A percentile compares a stretch with the other conserved stretches of the same genome.
These are phyloP conservation scores for Nemania bipapillata DNA, from an alignment of 2,329 filamentous ascomycete genomes.

Conservation along the genomic window DNA sequence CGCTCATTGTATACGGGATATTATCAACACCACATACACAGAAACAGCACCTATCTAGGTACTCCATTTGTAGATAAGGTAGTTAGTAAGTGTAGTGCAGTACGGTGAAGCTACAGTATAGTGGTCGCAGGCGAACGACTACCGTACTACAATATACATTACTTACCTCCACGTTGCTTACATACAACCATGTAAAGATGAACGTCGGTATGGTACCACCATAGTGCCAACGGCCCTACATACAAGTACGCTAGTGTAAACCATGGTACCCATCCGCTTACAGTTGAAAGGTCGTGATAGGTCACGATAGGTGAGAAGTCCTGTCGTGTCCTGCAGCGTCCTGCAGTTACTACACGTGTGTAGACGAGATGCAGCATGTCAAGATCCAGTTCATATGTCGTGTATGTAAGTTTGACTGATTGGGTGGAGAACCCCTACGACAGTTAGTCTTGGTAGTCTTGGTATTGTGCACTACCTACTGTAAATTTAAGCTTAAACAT, in stretches of 20 bases:
- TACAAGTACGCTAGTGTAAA: neutral
- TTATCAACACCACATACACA: too few relatives aligned
- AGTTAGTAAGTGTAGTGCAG: neutral
- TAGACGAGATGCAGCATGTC: conserved; percentile 1
- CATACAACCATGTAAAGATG: too few relatives aligned
- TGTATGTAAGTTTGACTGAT: conserved; percentile 28
- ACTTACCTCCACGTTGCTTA: too few relatives aligned
- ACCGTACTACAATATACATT: too few relatives aligned
- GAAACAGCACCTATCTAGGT: too few relatives aligned
- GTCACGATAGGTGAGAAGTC: conserved; percentile 2
- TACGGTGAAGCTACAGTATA: too few relatives aligned
- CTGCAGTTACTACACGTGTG: conserved; percentile 15
- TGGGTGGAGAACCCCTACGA: conserved; percentile 6
- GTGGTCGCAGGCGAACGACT: too few relatives aligned
- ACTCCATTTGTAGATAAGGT: too few relatives aligned
- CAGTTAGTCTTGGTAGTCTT: too few relatives aligned
- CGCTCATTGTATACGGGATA: too few relatives aligned
- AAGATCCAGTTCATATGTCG: conserved; percentile 20
- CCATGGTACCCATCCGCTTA: neutral
- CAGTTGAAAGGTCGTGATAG: neutral
- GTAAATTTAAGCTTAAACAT: conserved; percentile 36
- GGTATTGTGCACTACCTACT: conserved; percentile 6
- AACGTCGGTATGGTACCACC: neutral
- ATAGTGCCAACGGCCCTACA: neutral
- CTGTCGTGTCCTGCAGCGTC: neutral